Base-by-base conservation (phyloP, 257 asterid species). In the Jaltomata sinuosa region DNA sequence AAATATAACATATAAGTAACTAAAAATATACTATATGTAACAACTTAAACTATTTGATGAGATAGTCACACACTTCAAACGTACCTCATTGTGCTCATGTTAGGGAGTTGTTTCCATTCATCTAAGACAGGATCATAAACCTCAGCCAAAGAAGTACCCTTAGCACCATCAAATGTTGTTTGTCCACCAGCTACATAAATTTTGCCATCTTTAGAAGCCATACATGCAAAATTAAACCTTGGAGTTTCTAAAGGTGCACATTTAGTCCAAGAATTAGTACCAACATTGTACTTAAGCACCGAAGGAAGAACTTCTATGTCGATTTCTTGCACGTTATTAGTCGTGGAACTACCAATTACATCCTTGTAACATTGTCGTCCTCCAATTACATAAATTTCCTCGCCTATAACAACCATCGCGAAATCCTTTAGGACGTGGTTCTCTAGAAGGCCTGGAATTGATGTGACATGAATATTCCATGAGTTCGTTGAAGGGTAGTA, bases 121-220 rank as follows among this genome's bases (percentile, higher is more conserved):
- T 93, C 90, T 22, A 82, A 29, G 4, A 74, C 80, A 1, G 90
- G 90, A 62, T 93, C 93, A 36, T 93, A 93, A 3, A 92, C 87
- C 83, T 93, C 94, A 1, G 94, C 79, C 8, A 88, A 87, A 21
- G 97, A 90, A 7, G 89, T 87, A 10, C 98, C 97, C 84, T 80
- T 89, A 14, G 92, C 94, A 47, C 85, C 68, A 7, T 86, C 91
- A 42, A 87, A 22, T 8, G 85, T 57, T 67, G 74, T 83, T 38
- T 92, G 92, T 9, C 95, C 92, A 0, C 95, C 97, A 0, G 95
- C 98, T 0, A 90, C 91, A 8, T 74, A 92, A 25, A 94, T 91
- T 69, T 81, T 89, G 50, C 71, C 77, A 65, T 84, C 81, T 57
- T 61, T 32, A 1, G 93, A 90, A 0, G 93, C 16, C 45, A 65